Percentiles rank a stretch among this genome's conserved stretches.
phyloP scores from a whole-genome alignment of 257 asterid species.

The Craterostigma plantagineum region DNA sequence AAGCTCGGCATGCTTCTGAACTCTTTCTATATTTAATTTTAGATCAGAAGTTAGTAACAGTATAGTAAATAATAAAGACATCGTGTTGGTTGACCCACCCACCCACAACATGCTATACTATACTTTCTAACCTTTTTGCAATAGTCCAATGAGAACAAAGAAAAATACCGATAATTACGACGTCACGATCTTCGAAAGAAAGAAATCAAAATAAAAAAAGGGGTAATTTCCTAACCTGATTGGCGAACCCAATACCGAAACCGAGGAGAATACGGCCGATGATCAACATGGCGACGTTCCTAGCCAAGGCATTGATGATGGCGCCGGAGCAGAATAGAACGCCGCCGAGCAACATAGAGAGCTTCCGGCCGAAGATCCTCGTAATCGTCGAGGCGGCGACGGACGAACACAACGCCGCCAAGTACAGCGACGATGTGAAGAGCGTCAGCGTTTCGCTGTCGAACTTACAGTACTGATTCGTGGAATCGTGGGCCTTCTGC shows the following conservation, averaged over 20 bases:
- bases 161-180: too few species aligned
- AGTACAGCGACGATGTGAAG: constrained; percentile 71
- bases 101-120: too few species aligned
- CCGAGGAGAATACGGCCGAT: constrained; percentile 75
- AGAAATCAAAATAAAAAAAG: too few species aligned
- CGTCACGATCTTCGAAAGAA: too few species aligned
- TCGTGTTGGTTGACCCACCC: too few species aligned
- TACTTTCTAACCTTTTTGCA: too few species aligned
- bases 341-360: constrained; percentile 72
- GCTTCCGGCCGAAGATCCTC: constrained; percentile 41
- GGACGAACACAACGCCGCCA: constrained; percentile 67
- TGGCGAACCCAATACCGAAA: constrained; percentile 76
- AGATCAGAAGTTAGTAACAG: too few species aligned
- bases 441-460: constrained; percentile 51
- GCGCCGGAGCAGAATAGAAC: constrained; percentile 61
- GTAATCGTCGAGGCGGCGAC: constrained; percentile 55
- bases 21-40: too few species aligned
- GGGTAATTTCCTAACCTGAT: constrained; percentile 51
- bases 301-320: constrained; percentile 50
- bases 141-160: too few species aligned
- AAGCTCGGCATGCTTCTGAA: too few species aligned
- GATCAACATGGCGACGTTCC: constrained; percentile 47
- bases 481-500: constrained; percentile 23
- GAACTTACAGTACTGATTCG: constrained; percentile 73
- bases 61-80: too few species aligned